Conservation (phyloP, 2,329 filamentous ascomycete genomes). For the Talaromyces islandicus region DNA sequence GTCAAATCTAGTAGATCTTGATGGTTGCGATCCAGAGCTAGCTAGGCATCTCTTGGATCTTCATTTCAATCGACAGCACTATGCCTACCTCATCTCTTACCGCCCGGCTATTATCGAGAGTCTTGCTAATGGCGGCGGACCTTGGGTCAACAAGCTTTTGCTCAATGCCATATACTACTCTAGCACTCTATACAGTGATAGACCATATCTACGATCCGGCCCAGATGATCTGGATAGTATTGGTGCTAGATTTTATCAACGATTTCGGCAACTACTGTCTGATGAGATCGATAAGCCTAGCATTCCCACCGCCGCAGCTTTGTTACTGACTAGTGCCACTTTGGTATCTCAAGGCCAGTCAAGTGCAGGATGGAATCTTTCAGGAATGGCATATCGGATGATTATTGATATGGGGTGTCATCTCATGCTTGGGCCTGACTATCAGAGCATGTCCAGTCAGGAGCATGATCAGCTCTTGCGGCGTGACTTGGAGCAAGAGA, state of each 20-base stretch:
- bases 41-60: slow-evolving; percentile 34
- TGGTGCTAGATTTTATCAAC: slow-evolving; percentile 28
- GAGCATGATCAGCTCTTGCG: slow-evolving; percentile 3
- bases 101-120: slow-evolving; percentile 37
- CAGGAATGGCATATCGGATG: slow-evolving; percentile 35
- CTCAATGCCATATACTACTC: slow-evolving; percentile 37
- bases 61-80: slow-evolving; percentile 34
- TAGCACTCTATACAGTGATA: slow-evolving; percentile 32
- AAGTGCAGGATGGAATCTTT: slow-evolving; percentile 32
- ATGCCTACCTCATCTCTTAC: slow-evolving; percentile 33
- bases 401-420: slow-evolving; percentile 35
- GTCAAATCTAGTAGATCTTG: slow-evolving; percentile 26
- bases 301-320: slow-evolving; percentile 28
- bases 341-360: slow-evolving; percentile 28
- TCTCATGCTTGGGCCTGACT: slow-evolving; percentile 12
- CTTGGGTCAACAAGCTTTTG: slow-evolving; percentile 33
- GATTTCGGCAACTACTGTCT: slow-evolving; percentile 26
- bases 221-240: slow-evolving; percentile 26
- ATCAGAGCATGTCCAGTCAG: slow-evolving; percentile 1
- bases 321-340: slow-evolving; percentile 27
- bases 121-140: slow-evolving; percentile 29
- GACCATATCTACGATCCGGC: slow-evolving; percentile 22
- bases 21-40: slow-evolving; percentile 26
- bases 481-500: slow-evolving; percentile 10
- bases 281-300: slow-evolving; percentile 30